Evolutionary conservation across 2,329 filamentous ascomycete species (phyloP).

Genomic region (Colletotrichum limetticola): DNA sequence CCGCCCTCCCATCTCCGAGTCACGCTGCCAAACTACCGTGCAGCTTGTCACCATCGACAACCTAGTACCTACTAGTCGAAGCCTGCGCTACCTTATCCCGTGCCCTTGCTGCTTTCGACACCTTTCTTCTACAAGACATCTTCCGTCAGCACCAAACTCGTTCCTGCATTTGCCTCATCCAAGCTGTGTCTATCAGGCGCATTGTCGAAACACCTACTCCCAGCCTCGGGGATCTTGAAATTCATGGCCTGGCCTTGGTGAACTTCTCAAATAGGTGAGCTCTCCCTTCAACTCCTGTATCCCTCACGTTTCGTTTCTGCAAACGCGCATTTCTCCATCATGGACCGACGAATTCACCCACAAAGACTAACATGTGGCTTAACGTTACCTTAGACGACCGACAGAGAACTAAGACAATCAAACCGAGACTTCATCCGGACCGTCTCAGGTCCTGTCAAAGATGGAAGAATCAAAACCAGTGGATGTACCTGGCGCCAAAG

Average conservation of each 20-base stretch:
- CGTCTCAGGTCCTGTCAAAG: conserved; percentile 40
- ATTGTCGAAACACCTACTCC: background rate
- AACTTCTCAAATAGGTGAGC: background rate
- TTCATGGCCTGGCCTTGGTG: background rate
- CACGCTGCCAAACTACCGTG: conserved; percentile 1
- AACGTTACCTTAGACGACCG: background rate
- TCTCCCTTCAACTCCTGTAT: too few relatives aligned
- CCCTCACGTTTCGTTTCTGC: background rate
- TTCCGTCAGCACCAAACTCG: background rate
- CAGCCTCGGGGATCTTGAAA: background rate
- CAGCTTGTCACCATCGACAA: background rate
- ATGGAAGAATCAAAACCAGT: conserved; percentile 40
- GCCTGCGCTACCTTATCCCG: background rate
- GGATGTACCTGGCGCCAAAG: conserved; percentile 47
- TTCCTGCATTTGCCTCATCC: background rate
- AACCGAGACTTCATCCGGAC: background rate
- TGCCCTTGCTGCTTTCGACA: too few relatives aligned
- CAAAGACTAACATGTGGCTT: background rate
- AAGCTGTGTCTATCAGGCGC: background rate
- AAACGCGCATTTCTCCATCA: background rate
- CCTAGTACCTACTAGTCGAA: background rate
- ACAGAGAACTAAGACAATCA: background rate
- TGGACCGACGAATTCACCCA: background rate
- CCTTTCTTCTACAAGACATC: too few relatives aligned
- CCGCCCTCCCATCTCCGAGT: background rate